phyloP scores from a whole-genome alignment of 768 basidiomycete species.

The Termitomyces sp. region DNA sequence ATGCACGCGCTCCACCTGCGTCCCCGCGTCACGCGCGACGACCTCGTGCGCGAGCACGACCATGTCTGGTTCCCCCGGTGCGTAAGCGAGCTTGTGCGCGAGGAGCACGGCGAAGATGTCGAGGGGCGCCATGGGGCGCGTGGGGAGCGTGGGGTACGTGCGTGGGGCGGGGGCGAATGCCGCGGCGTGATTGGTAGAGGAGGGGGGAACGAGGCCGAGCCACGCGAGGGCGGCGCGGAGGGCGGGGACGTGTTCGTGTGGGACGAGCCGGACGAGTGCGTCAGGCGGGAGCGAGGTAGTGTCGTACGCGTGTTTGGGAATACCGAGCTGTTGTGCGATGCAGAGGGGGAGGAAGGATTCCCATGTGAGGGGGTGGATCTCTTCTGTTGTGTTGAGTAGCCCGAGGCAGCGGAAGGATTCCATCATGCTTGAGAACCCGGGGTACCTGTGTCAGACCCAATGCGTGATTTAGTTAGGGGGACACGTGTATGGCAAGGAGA shows the following conservation, averaged over 20 bases:
- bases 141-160: conserved; percentile 43
- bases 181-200: conserved; percentile 20
- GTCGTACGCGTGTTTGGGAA: conserved; percentile 9
- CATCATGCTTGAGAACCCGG: conserved; percentile 75
- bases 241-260: conserved; percentile 14
- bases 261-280: conserved; percentile 17
- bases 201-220: conserved; percentile 36
- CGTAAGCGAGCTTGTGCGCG: conserved; percentile 65
- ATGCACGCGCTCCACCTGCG: no score
- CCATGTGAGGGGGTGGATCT: conserved; percentile 37
- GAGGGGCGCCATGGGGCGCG: conserved; percentile 42
- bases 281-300: background rate
- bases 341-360: conserved; percentile 23
- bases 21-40: no score
- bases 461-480: background rate
- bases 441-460: conserved; percentile 65
- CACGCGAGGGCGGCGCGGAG: conserved; percentile 42
- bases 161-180: no score
- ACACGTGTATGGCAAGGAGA: background rate
- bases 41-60: conserved; percentile 86
- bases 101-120: conserved; percentile 74
- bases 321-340: conserved; percentile 16
- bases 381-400: conserved; percentile 42
- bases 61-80: conserved; percentile 71
- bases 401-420: conserved; percentile 67